Percentiles rank a stretch among this genome's conserved stretches.
These are phyloP conservation scores for Cnidoscolus chayamansa DNA, from an alignment of 441 rosid genomes.

Conservation along the genomic window DNA sequence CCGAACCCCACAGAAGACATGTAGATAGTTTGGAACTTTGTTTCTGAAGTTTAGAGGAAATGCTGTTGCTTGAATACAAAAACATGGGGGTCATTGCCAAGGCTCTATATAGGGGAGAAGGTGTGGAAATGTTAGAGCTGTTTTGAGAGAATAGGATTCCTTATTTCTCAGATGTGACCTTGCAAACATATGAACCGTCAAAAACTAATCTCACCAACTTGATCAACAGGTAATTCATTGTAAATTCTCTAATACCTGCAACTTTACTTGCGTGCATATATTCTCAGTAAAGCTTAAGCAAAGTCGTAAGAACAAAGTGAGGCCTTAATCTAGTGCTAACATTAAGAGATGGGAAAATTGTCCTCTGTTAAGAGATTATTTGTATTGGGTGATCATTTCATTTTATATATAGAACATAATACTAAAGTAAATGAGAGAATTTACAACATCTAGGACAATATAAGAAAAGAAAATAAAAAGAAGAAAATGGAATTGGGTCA, in stretches of 20 bases:
- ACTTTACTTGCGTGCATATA: no score
- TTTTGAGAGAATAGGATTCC: constrained; percentile 14
- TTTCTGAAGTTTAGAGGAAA: not conserved
- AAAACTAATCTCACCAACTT: not conserved
- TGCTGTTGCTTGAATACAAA: not conserved
- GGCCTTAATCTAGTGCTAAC: no score
- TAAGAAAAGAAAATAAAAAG: no score
- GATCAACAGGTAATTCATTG: not conserved
- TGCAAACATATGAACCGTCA: constrained; percentile 1
- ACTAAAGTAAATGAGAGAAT: not conserved
- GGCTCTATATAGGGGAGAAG: not conserved
- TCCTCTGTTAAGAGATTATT: no score
- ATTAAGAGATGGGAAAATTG: no score
- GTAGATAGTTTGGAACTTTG: no score
- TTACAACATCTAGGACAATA: not conserved
- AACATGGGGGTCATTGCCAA: not conserved
- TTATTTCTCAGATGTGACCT: not conserved
- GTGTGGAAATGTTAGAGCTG: not conserved
- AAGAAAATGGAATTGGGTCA: no score
- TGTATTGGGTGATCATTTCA: no score
- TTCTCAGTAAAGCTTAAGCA: no score
- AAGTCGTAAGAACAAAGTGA: no score
- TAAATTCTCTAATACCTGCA: not conserved
- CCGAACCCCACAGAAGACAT: constrained; percentile 9
- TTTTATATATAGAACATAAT: not conserved